phyloP scores from a whole-genome alignment of 108 stramenopile genomes.

The Skeletonema grethae region DNA sequence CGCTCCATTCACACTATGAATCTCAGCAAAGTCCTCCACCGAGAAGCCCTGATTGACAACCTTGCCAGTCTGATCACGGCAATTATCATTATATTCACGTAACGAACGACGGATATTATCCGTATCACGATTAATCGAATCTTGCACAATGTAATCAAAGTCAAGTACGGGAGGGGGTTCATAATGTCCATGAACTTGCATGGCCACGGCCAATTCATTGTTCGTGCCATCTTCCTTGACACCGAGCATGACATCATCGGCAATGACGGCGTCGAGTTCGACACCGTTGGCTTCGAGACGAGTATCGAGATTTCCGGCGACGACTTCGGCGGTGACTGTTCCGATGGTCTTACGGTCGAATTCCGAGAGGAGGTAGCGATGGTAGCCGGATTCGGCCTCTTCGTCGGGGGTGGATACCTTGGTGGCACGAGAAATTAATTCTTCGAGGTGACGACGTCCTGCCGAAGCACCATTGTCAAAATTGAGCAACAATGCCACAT shows the following conservation, averaged over 20 bases:
- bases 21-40: constrained; percentile 7
- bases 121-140: constrained; percentile 33
- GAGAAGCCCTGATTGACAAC: constrained; percentile 1
- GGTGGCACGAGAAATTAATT: constrained; percentile 8
- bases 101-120: constrained; percentile 19
- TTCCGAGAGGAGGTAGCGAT: constrained; percentile 17
- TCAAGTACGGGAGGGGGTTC: constrained; percentile 27
- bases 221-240: neutral
- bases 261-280: constrained; percentile 14
- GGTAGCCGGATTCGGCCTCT: neutral
- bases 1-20: constrained; percentile 2
- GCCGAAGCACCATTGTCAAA: constrained; percentile 7
- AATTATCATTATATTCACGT: constrained; percentile 26
- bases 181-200: constrained; percentile 32
- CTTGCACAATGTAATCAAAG: constrained; percentile 36
- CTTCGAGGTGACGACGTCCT: neutral
- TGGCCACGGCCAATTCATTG: constrained; percentile 28
- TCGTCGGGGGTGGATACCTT: neutral
- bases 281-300: constrained; percentile 23
- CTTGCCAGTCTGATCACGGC: constrained; percentile 26
- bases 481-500: constrained; percentile 16
- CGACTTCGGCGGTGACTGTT: constrained; percentile 30
- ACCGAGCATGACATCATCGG: constrained; percentile 25
- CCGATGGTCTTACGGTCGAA: constrained; percentile 24
- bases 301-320: constrained; percentile 15